These are phyloP conservation scores for Fraxinus nigra DNA, from an alignment of 305 asterid species.

Conservation along the genomic window DNA sequence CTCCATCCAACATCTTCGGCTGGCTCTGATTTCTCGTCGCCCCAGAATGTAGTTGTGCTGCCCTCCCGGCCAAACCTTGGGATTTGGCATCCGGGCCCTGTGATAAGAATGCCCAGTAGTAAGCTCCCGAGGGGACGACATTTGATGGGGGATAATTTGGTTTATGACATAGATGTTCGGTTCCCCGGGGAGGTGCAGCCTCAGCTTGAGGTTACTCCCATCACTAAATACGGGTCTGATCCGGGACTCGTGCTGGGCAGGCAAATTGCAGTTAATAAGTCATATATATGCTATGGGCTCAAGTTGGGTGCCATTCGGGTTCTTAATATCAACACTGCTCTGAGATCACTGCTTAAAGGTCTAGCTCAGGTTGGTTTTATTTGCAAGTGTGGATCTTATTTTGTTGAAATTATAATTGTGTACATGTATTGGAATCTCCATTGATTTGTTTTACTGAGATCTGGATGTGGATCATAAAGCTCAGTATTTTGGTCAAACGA, in stretches of 20 bases:
- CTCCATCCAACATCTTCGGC: slow-evolving; percentile 55
- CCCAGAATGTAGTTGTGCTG: slow-evolving; percentile 28
- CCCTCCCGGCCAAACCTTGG: slow-evolving; percentile 39
- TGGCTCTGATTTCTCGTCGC: slow-evolving; percentile 51
- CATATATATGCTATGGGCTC: slow-evolving; percentile 83
- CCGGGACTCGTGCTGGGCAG: slow-evolving; percentile 87
- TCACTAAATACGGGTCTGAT: slow-evolving; percentile 85
- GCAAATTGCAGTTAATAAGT: slow-evolving; percentile 87
- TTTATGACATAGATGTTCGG: slow-evolving; percentile 70
- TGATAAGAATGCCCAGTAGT: slow-evolving; percentile 71
- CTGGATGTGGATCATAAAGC: neutral
- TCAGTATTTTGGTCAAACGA: neutral
- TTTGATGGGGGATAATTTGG: slow-evolving; percentile 57
- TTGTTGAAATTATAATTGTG: slow-evolving; percentile 1
- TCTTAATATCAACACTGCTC: slow-evolving; percentile 82
- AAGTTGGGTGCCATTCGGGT: slow-evolving; percentile 81
- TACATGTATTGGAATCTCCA: neutral
- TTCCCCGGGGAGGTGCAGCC: slow-evolving; percentile 89
- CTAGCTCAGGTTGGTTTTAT: slow-evolving; percentile 64
- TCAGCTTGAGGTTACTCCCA: slow-evolving; percentile 93
- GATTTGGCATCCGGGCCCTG: slow-evolving; percentile 41
- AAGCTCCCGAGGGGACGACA: slow-evolving; percentile 87
- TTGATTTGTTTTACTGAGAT: neutral
- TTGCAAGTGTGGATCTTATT: neutral
- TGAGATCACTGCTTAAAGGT: slow-evolving; percentile 88